A percentile compares a stretch with the other conserved stretches of the same genome.
phyloP scores from a whole-genome alignment of 495 filamentous ascomycete species.

The Penicillium arizonense region DNA sequence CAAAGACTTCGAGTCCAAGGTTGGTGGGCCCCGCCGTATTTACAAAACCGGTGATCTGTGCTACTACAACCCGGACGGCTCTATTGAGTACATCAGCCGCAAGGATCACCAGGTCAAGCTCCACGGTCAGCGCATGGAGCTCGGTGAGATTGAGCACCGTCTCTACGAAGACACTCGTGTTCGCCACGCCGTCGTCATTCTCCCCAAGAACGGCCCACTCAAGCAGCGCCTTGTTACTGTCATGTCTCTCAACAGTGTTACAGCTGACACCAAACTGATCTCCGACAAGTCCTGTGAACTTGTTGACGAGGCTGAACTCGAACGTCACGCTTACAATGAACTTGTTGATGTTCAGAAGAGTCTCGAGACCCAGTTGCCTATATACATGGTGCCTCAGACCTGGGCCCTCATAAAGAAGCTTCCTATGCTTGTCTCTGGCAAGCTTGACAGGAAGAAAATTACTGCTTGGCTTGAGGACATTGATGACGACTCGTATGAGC shows the following conservation, averaged over 20 bases:
- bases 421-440: constrained; percentile 50
- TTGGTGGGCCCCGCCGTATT: constrained; percentile 30
- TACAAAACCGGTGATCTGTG: constrained; percentile 54
- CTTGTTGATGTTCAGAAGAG: constrained; percentile 37
- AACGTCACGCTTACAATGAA: constrained; percentile 24
- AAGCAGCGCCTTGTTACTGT: constrained; percentile 43
- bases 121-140: constrained; percentile 66
- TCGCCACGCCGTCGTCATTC: constrained; percentile 47
- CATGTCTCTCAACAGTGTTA: constrained; percentile 36
- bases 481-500: constrained; percentile 33
- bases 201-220: constrained; percentile 40
- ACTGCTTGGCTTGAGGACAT: constrained; percentile 43
- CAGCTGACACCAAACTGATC: constrained; percentile 26
- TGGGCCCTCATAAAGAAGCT: constrained; percentile 44
- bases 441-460: constrained; percentile 48
- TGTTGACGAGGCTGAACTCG: constrained; percentile 23
- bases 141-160: constrained; percentile 50
- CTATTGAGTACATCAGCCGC: constrained; percentile 53
- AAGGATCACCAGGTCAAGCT: constrained; percentile 68
- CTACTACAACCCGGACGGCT: constrained; percentile 53
- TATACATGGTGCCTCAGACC: constrained; percentile 50
- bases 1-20: constrained; percentile 18
- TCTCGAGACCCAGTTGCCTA: constrained; percentile 36
- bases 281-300: constrained; percentile 37
- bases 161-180: constrained; percentile 30